Evolutionary conservation across 208 protist genomes (phyloP).

Genomic region (Crithidia brevicula): DNA sequence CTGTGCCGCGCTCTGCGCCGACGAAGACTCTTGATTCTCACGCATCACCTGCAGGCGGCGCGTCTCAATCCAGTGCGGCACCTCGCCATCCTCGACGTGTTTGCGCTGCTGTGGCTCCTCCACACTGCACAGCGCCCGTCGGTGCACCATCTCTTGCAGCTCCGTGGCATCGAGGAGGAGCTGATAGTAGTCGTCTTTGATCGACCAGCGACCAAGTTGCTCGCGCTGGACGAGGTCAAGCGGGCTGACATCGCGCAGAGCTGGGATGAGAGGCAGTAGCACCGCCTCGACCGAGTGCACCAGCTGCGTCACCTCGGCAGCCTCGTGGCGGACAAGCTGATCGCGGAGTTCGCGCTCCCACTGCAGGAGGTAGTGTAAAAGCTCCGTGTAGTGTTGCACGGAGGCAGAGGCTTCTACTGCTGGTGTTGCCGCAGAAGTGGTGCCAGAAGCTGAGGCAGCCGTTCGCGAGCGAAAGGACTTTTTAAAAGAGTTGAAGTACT

Average conservation of each 20-base stretch:
- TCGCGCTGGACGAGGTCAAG: slow-evolving; percentile 10
- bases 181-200: slow-evolving; percentile 12
- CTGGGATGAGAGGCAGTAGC: slow-evolving; percentile 10
- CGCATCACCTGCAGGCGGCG: slow-evolving; percentile 32
- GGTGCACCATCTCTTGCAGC: slow-evolving; percentile 32
- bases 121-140: slow-evolving; percentile 9
- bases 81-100: slow-evolving; percentile 13
- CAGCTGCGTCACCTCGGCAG: slow-evolving; percentile 21
- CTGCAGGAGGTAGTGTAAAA: not conserved
- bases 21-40: slow-evolving; percentile 17
- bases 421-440: not conserved
- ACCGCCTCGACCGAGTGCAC: slow-evolving; percentile 9
- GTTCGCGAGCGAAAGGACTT: no score
- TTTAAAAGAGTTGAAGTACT: no score
- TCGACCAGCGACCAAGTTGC: slow-evolving; percentile 14
- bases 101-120: slow-evolving; percentile 24
- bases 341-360: slow-evolving; percentile 24
- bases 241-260: slow-evolving; percentile 19
- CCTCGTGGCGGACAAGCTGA: slow-evolving; percentile 27
- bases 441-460: no score
- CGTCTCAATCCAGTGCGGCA: slow-evolving; percentile 31
- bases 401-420: not conserved
- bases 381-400: not conserved
- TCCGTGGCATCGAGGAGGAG: slow-evolving; percentile 16
- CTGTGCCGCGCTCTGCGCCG: slow-evolving; percentile 20